Base-by-base conservation (phyloP, 192 early-diverging fungal species). In the Cladochytrium replicatum region DNA sequence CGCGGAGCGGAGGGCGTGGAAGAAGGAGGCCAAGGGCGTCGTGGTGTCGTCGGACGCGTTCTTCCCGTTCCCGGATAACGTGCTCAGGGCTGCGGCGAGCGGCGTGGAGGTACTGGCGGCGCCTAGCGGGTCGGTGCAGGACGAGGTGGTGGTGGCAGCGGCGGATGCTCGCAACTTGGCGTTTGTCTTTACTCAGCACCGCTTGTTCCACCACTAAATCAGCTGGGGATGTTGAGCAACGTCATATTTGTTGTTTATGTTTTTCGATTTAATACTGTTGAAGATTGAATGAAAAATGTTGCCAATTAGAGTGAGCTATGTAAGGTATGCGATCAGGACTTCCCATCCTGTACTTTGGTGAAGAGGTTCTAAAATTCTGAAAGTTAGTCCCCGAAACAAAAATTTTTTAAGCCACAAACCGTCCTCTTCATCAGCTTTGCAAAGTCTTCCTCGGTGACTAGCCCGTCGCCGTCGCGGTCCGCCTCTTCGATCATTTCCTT, bases 41-140 rank as follows among this genome's bases (percentile, higher is more conserved):
- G 87, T 88, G 6, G 67, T 98, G 13, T 80, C 85, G 2, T 91
- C 88, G n/a, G 95, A 98, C 63, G 95, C 95, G 23, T 98, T 98
- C 81, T 98, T 98, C 87, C 95, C 95, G 50, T 98, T 98, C 80
- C 73, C 85, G 3, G 95, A 98, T 71, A 97, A 93, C 56, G 71
- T 98, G 41, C 83, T 90, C 55, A 72, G 95, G 39, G 93, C 81
- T 23, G 69, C 72, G 29, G 68, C 81, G 64, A 82, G 82, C 22
- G 95, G 95, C 51, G 95, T 91, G 48, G 66, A 74, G 52, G 88
- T 73, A 53, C 74, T 98, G 55, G 93, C 90, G 50, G 91, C 89
- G 21, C 90, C 95, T 15, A 81, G 80, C 51, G 95, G 95, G 38
- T 86, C 83, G 27, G 87, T 98, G 51, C 80, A 83, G 78, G 95